Evolutionary conservation across 805 yeast genomes (phyloP), one percentile per base, ranked within the genome.

Genomic region (Kurtzmaniella cleridarum): DNA sequence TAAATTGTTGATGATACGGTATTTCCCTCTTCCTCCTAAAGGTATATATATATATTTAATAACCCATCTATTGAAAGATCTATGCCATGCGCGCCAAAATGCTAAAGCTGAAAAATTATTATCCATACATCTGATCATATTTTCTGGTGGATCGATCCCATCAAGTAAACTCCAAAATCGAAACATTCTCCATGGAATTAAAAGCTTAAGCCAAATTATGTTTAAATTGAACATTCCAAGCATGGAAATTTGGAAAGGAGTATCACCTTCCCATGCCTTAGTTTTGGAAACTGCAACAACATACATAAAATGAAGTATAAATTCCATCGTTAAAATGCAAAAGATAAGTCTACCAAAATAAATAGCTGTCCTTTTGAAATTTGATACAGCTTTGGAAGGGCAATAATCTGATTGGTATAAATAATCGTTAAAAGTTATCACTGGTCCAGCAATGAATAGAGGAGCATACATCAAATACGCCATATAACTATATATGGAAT

Each of bases 1-100:
- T 27, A 91, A 63, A 9, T 90, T 79, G 44, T 91, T 89, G 35
- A 84, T 49, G 7, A 91, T 62, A 46, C 97, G 72, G 49, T 80
- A 76, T 7, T 62, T 66, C 0, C 84, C 72, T 0, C 97, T 96
- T 4, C 73, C 73, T 9, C 98, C 98, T 43, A 93, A 64, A 2
- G 98, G 98, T 16, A 93, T 73, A 51, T 93, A 93, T 30, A 93
- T 75, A 59, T 93, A 93, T 44, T 95, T 73, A 18, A 85, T 75
- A 27, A 86, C 84, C 95, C 96, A 93, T 49, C 84, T 76, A 62
- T 91, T 90, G 65, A 71, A 93, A 35, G 95, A 83, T 54, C 98
- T 76, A 62, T 93, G 99, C 99, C 99, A 93, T 3, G 96, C 95
- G 55, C 98, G 75, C 99, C 99, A 93, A 59, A 93, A 93, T n/a